These are phyloP conservation scores for Alloascoidea hylecoeti DNA, from an alignment of 805 yeast genomes.

Conservation along the genomic window DNA sequence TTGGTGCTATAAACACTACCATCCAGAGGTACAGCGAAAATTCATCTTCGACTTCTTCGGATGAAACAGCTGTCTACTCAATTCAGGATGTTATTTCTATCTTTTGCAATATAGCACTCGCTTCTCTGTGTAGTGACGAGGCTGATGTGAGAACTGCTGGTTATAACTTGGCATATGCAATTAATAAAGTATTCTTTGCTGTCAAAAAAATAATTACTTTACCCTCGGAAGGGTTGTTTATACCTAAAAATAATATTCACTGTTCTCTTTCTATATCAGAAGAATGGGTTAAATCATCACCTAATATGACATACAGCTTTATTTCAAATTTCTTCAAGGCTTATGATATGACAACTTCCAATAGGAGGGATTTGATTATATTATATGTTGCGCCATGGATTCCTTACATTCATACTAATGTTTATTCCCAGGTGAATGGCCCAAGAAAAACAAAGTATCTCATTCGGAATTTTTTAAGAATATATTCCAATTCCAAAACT, in stretches of 20 bases:
- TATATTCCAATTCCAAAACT: constrained; percentile 30
- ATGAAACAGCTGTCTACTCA: constrained; percentile 26
- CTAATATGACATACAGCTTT: constrained; percentile 47
- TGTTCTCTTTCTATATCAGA: constrained; percentile 44
- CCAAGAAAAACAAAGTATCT: constrained; percentile 44
- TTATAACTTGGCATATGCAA: constrained; percentile 41
- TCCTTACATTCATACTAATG: constrained; percentile 42
- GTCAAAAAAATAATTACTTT: constrained; percentile 43
- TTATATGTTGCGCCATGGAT: constrained; percentile 49
- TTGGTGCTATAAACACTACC: constrained; percentile 49
- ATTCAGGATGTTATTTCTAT: constrained; percentile 43
- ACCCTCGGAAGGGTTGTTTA: constrained; percentile 42
- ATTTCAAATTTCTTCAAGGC: constrained; percentile 35
- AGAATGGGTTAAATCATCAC: constrained; percentile 37
- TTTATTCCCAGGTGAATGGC: constrained; percentile 47
- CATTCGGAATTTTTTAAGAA: constrained; percentile 44
- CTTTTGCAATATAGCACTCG: constrained; percentile 46
- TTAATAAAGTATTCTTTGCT: too few species aligned
- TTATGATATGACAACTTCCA: constrained; percentile 15
- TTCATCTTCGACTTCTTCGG: constrained; percentile 16
- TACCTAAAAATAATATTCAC: constrained; percentile 53
- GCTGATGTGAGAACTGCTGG: constrained; percentile 50
- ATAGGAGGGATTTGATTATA: constrained; percentile 21
- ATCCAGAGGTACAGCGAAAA: background rate
- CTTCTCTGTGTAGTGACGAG: constrained; percentile 50